Evolutionary conservation across 176 grass and related monocot genomes (phyloP).

Genomic region (sorghum (Sorghum bicolor)): DNA sequence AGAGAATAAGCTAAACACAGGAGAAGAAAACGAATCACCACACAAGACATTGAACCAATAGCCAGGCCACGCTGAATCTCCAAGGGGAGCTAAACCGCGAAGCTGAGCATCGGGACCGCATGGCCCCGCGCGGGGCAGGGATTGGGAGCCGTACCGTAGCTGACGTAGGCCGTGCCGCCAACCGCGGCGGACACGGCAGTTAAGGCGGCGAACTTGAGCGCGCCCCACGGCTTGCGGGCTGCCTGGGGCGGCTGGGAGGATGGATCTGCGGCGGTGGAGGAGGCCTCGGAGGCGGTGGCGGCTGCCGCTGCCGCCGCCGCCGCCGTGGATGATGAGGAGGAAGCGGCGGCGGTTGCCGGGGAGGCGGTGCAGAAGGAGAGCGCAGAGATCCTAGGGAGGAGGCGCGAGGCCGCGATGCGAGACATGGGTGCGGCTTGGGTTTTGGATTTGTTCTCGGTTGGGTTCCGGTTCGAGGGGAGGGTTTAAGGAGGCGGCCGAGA

Average conservation of each 20-base stretch:
- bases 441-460: slow-evolving; percentile 7
- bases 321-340: slow-evolving; percentile 18
- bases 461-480: background rate
- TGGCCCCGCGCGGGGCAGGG: background rate
- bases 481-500: slow-evolving; percentile 21
- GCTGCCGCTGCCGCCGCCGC: background rate
- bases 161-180: slow-evolving; percentile 64
- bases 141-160: slow-evolving; percentile 53
- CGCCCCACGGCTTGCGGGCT: slow-evolving; percentile 39
- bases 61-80: background rate
- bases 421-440: slow-evolving; percentile 34
- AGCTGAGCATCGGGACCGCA: background rate
- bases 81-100: background rate
- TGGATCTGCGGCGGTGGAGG: slow-evolving; percentile 20
- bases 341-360: slow-evolving; percentile 22
- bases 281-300: slow-evolving; percentile 14
- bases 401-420: slow-evolving; percentile 43
- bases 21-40: slow-evolving; percentile 21
- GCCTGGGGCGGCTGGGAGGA: slow-evolving; percentile 15
- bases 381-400: slow-evolving; percentile 36
- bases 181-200: slow-evolving; percentile 48
- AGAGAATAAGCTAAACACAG: slow-evolving; percentile 57
- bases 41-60: slow-evolving; percentile 3
- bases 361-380: slow-evolving; percentile 31
- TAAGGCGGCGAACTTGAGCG: slow-evolving; percentile 45